These are phyloP conservation scores for Vigna reflexopilosa DNA, from an alignment of 306 rosid genomes.

Conservation along the genomic window DNA sequence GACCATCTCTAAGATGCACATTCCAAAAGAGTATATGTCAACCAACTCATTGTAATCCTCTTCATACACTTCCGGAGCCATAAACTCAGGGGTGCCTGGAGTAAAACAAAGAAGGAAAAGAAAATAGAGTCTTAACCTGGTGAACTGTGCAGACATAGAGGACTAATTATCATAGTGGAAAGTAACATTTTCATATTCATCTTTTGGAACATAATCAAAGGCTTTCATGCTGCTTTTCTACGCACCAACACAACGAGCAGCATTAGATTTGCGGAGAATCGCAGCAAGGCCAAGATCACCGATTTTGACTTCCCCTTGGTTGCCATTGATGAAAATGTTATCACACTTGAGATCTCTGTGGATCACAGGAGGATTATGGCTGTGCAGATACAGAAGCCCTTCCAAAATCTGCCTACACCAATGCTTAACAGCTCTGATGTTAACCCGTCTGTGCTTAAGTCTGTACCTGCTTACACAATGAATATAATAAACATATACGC, in stretches of 20 bases:
- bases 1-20: slow-evolving; percentile 98
- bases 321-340: slow-evolving; percentile 94
- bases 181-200: slow-evolving; percentile 2
- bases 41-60: slow-evolving; percentile 96
- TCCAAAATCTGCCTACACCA: slow-evolving; percentile 97
- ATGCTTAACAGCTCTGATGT: slow-evolving; percentile 92
- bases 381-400: slow-evolving; percentile 92
- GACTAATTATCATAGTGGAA: slow-evolving; percentile 2
- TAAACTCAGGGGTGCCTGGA: slow-evolving; percentile 98
- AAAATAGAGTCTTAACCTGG: slow-evolving; percentile 14
- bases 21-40: slow-evolving; percentile 96
- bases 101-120: slow-evolving; percentile 19
- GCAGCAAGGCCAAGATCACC: slow-evolving; percentile 99
- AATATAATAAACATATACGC: slow-evolving; percentile 21
- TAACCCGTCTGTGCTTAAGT: slow-evolving; percentile 77
- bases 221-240: slow-evolving; percentile 38
- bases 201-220: slow-evolving; percentile 34
- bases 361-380: slow-evolving; percentile 89
- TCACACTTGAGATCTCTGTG: slow-evolving; percentile 99
- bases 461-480: slow-evolving; percentile 71
- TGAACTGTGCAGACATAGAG: background rate
- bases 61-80: slow-evolving; percentile 98
- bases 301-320: slow-evolving; percentile 97
- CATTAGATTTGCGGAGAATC: slow-evolving; percentile 80
- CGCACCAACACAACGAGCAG: slow-evolving; percentile 89